These are phyloP conservation scores for Exophiala oligosperma DNA, from an alignment of 2,329 filamentous ascomycete species.

Conservation along the genomic window DNA sequence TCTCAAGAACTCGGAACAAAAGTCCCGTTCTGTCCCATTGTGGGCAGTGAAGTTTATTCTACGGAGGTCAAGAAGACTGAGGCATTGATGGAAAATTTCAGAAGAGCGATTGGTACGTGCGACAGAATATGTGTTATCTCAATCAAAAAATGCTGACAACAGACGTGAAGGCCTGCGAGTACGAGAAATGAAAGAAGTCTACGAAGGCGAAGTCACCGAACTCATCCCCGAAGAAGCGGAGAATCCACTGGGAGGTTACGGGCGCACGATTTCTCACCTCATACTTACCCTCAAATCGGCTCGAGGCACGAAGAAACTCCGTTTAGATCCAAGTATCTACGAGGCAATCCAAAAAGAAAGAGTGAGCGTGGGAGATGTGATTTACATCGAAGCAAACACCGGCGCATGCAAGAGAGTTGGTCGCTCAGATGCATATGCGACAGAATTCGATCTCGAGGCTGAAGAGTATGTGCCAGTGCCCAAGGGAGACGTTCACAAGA, in stretches of 20 bases:
- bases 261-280: slow-evolving; percentile 94
- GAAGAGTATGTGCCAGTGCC: slow-evolving; percentile 99
- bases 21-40: slow-evolving; percentile 97
- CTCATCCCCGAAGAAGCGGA: slow-evolving; percentile 96
- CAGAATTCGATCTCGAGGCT: slow-evolving; percentile 96
- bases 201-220: slow-evolving; percentile 97
- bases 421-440: slow-evolving; percentile 93
- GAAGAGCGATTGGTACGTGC: slow-evolving; percentile 78
- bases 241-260: slow-evolving; percentile 94
- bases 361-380: slow-evolving; percentile 92
- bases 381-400: slow-evolving; percentile 99
- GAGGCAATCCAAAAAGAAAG: slow-evolving; percentile 98
- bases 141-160: not conserved
- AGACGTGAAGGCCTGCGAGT: slow-evolving; percentile 70
- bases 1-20: slow-evolving; percentile 97
- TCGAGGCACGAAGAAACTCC: slow-evolving; percentile 95
- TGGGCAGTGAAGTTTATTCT: slow-evolving; percentile 96
- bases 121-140: too few relatives aligned
- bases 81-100: slow-evolving; percentile 98
- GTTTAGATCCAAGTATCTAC: slow-evolving; percentile 96
- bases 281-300: slow-evolving; percentile 93
- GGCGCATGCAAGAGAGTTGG: slow-evolving; percentile 97
- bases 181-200: slow-evolving; percentile 98
- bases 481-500: slow-evolving; percentile 99
- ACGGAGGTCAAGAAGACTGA: slow-evolving; percentile 99